A percentile compares a stretch with the other conserved stretches of the same genome.
phyloP scores from a whole-genome alignment of 495 filamentous ascomycete species.

The Apodospora peruviana region DNA sequence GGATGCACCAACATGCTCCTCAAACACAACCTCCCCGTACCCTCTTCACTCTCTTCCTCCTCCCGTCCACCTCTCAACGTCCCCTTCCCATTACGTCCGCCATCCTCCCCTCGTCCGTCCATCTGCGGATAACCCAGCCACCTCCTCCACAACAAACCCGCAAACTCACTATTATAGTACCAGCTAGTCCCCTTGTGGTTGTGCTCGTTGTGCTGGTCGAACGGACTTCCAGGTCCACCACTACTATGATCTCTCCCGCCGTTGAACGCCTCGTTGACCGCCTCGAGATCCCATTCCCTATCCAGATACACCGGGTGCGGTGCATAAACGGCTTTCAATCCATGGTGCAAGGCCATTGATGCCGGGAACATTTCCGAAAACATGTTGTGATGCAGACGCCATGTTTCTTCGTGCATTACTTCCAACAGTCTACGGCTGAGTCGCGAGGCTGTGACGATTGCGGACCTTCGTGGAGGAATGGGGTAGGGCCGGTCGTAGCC shows the following conservation, averaged over 20 bases:
- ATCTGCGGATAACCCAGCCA: conserved; percentile 79
- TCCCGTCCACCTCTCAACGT: conserved; percentile 59
- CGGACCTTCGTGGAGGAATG: conserved; percentile 71
- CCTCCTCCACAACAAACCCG: conserved; percentile 74
- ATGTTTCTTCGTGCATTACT: conserved; percentile 87
- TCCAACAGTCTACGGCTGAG: conserved; percentile 73
- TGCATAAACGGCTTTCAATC: conserved; percentile 89
- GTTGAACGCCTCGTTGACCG: conserved; percentile 80
- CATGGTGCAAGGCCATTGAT: conserved; percentile 80
- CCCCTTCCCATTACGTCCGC: conserved; percentile 56
- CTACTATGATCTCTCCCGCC: conserved; percentile 72
- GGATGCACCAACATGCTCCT: conserved; percentile 88
- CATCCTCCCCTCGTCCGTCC: conserved; percentile 56
- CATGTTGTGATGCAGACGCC: conserved; percentile 72
- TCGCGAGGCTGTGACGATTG: conserved; percentile 79
- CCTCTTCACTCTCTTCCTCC: conserved; percentile 49
- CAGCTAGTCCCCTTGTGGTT: conserved; percentile 85
- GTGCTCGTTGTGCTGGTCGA: conserved; percentile 78
- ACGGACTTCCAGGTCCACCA: conserved; percentile 59
- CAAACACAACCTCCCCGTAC: conserved; percentile 79
- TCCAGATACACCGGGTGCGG: conserved; percentile 90
- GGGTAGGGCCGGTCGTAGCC: conserved; percentile 65
- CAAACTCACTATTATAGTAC: conserved; percentile 91
- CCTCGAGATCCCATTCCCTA: conserved; percentile 65
- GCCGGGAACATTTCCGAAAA: conserved; percentile 95